phyloP scores from a whole-genome alignment of 352 stramenopile genomes.

The Globisporangium echinulatum region DNA sequence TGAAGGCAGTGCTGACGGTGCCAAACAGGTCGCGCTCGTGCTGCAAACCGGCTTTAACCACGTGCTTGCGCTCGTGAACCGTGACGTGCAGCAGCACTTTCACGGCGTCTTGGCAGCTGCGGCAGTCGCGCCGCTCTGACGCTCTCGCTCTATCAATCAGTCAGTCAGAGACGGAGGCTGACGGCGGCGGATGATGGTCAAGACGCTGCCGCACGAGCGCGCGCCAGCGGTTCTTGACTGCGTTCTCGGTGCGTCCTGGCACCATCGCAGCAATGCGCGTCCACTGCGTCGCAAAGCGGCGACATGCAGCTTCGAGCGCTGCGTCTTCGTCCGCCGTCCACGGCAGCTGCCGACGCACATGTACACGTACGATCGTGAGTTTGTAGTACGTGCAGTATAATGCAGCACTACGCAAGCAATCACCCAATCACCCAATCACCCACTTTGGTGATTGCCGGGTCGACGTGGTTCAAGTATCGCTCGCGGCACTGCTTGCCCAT shows the following conservation, averaged over 20 bases:
- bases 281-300: conserved; percentile 35
- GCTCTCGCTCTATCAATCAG: too few species aligned
- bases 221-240: conserved; percentile 71
- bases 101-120: conserved; percentile 29
- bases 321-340: conserved; percentile 51
- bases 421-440: neutral
- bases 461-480: conserved; percentile 57
- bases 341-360: conserved; percentile 16
- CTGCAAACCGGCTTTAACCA: conserved; percentile 43
- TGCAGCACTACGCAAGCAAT: too few species aligned
- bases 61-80: conserved; percentile 53
- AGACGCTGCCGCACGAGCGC: conserved; percentile 12
- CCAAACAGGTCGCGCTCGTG: conserved; percentile 1
- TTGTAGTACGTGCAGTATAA: neutral
- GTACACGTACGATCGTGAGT: neutral
- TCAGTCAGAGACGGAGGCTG: too few species aligned
- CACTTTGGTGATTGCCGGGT: conserved; percentile 42
- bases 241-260: conserved; percentile 45
- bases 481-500: conserved; percentile 71
- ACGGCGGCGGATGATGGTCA: neutral
- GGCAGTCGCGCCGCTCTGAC: conserved; percentile 39
- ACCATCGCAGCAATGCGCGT: conserved; percentile 33
- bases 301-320: conserved; percentile 19
- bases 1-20: conserved; percentile 3
- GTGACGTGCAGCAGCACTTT: conserved; percentile 43